phyloP scores from a whole-genome alignment of 116 monocot species.

The Iris pallida region DNA sequence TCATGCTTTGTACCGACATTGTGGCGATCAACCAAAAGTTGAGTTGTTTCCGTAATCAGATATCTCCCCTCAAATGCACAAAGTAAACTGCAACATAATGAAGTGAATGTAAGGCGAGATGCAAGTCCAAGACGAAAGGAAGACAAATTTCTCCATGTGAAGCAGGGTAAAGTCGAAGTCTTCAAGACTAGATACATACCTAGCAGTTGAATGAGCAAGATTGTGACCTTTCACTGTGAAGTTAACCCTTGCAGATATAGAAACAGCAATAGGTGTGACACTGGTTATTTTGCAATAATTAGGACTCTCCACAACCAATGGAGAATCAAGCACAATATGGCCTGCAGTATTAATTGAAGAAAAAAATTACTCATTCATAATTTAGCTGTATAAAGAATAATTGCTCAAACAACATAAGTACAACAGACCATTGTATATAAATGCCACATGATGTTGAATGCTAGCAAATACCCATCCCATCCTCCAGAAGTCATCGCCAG shows the following conservation, averaged over 20 bases:
- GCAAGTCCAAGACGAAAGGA: neutral
- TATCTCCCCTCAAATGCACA: slow-evolving; percentile 89
- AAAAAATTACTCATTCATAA: neutral
- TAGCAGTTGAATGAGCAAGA: slow-evolving; percentile 38
- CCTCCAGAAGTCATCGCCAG: slow-evolving; percentile 63
- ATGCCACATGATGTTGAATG: slow-evolving; percentile 52
- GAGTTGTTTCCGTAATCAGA: slow-evolving; percentile 47
- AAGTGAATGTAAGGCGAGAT: neutral
- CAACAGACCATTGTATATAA: slow-evolving; percentile 67
- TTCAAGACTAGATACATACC: slow-evolving; percentile 27
- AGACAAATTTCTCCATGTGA: neutral
- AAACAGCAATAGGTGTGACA: slow-evolving; percentile 66
- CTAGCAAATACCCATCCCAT: slow-evolving; percentile 75
- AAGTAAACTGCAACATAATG: slow-evolving; percentile 41
- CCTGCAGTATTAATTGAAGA: slow-evolving; percentile 37
- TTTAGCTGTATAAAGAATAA: neutral
- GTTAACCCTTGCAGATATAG: slow-evolving; percentile 41
- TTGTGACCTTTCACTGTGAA: slow-evolving; percentile 71
- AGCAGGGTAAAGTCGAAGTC: neutral
- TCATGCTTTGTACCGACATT: slow-evolving; percentile 6
- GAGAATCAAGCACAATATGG: slow-evolving; percentile 43
- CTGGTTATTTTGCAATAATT: slow-evolving; percentile 33
- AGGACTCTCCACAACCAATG: slow-evolving; percentile 25
- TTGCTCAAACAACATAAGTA: neutral
- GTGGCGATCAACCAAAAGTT: slow-evolving; percentile 20